These are phyloP conservation scores for Diaporthe sp. DNA, from an alignment of 2,329 filamentous ascomycete genomes.

Conservation along the genomic window DNA sequence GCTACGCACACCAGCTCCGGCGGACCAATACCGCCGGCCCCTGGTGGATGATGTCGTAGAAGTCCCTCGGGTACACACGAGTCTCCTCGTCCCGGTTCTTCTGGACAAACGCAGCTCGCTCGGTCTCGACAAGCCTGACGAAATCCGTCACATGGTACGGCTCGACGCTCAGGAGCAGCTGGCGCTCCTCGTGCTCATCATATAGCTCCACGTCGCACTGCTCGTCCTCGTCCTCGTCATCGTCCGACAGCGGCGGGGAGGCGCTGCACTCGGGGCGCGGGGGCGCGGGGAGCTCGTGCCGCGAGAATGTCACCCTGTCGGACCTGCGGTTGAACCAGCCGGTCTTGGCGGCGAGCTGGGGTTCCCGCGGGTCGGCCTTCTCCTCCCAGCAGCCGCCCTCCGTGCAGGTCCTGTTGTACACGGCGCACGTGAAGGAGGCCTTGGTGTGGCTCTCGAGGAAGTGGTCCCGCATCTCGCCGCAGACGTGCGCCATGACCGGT, in stretches of 20 bases:
- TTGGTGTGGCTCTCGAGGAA: constrained; percentile 1
- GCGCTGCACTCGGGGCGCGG: neutral
- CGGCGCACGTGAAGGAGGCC: neutral
- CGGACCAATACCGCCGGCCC: neutral
- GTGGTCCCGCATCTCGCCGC: neutral
- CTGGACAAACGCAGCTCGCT: neutral
- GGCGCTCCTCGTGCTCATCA: neutral
- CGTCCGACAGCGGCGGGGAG: neutral
- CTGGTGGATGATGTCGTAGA: constrained; percentile 6
- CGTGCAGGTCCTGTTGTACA: constrained; percentile 1
- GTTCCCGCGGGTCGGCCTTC: neutral
- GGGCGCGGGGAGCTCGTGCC: neutral
- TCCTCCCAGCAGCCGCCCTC: constrained; percentile 23
- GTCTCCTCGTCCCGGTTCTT: neutral
- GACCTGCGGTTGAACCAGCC: constrained; percentile 10
- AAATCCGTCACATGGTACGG: neutral
- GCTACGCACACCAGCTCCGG: neutral
- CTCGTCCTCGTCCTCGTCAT: neutral
- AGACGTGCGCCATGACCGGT: neutral
- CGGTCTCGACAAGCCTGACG: neutral
- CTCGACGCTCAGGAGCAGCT: neutral
- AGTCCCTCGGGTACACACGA: neutral
- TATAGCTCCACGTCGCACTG: neutral
- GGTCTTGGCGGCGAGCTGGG: neutral
- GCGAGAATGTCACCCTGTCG: constrained; percentile 9